Evolutionary conservation across 129 eudicot species (phyloP), one percentile per base, ranked within the genome.

Genomic region (Chrysanthemum makinoi): DNA sequence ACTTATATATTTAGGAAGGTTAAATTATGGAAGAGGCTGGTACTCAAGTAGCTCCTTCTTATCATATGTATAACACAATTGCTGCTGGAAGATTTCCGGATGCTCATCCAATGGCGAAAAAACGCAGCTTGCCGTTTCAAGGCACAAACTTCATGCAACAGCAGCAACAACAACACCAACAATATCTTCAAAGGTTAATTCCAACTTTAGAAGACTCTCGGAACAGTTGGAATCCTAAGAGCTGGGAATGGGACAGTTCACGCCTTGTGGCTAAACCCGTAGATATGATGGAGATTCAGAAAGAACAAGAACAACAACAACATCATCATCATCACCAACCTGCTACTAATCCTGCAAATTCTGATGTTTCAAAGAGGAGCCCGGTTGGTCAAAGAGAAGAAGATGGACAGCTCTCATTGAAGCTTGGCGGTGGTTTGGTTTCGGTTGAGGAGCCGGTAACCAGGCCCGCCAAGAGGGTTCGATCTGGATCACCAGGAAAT

Each of bases 241-340:
- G 73, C 47, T 91, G 98, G 98, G 83, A 86, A 16, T 91, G 98
- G 98, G 98, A 88, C 57, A 84, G 94, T 61, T 24, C 88, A 1
- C 79, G 91, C 54, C 88, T 91, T 53, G 84, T 91, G 18, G 97
- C 97, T n/a, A 88, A 81, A 81, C 95, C 88, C 1, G 20, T 62
- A 33, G 84, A 84, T 61, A 65, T 72, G 57, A 86, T 80, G 83
- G 82, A 66, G 16, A 57, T 65, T 33, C 55, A 46, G 28, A 68
- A 57, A 51, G 89, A 66, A 1, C 76, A 66, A 1, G 53, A 75
- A 17, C 79, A 75, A 10, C 72, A 65, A 8, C 72, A 74, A 3
- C 78, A 65, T 8, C 64, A 39, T 22, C 72, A 75, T 0, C 75
- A 64, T 2, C 44, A 71, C 44, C 62, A 48, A 30, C 1, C 73